A percentile compares a stretch with the other conserved stretches of the same genome.
Evolutionary conservation across 2,329 filamentous ascomycete species (phyloP).

Genomic region (Fusarium xylarioides): DNA sequence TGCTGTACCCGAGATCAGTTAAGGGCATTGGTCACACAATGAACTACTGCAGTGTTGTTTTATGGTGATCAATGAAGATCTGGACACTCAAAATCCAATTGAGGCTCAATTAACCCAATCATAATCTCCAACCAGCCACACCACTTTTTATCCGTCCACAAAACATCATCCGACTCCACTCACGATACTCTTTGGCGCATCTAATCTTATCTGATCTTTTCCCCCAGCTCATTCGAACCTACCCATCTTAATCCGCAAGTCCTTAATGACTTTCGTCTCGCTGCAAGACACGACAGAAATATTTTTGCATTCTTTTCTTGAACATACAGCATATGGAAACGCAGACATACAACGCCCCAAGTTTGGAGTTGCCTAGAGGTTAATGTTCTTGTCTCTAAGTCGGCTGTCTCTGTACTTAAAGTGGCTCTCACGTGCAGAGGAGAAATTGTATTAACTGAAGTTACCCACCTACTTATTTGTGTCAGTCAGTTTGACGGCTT

Average conservation of each 20-base stretch:
- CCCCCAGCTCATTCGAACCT: background rate
- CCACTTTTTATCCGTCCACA: background rate
- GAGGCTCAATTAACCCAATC: background rate
- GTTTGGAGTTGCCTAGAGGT: background rate
- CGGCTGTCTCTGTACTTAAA: background rate
- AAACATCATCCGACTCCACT: background rate
- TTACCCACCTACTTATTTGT: background rate
- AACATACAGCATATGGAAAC: background rate
- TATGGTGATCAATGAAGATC: background rate
- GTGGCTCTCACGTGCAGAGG: background rate
- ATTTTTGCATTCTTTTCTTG: fast-evolving
- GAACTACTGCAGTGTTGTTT: background rate
- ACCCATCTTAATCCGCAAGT: background rate
- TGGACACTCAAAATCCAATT: background rate
- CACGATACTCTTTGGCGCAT: background rate
- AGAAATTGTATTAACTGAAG: background rate
- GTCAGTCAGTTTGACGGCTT: no score
- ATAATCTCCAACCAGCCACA: background rate
- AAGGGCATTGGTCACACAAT: background rate
- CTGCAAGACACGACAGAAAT: background rate
- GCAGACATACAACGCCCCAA: no score
- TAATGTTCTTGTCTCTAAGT: background rate
- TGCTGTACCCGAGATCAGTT: background rate
- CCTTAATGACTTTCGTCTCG: no score
- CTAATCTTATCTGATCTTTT: slow-evolving; percentile 31